Base-by-base conservation (phyloP, 1,139 yeast species). In the Geotrichum aggregatum region DNA sequence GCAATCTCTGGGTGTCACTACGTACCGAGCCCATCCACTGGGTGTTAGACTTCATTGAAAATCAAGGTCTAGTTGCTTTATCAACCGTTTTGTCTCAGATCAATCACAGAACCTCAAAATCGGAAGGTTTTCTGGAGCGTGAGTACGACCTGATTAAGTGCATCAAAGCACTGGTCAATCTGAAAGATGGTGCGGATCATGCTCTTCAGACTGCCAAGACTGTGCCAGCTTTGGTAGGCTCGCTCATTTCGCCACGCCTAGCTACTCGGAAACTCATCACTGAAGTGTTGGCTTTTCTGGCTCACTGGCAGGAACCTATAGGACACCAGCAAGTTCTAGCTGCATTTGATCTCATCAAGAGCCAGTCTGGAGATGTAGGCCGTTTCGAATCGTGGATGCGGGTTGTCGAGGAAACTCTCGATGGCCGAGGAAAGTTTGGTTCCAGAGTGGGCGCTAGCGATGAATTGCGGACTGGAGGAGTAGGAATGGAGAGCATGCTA, bases 401-500 rank as follows among this genome's bases (percentile, higher is more conserved):
- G 60, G 73, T 84, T 10, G 84, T 88, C 3, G 86, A 80, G 54
- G 78, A 81, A 54, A 83, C 95, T 0, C 66, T 92, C 50, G 91
- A 85, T 57, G 97, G 97, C 1, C 77, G 92, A 60, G 98, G 98
- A 11, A 84, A 82, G 61, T 76, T 85, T 76, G 95, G 96, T 14
- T 87, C 96, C 0, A 71, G 84, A 61, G 98, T 92, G 7, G 97
- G 97, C 1, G 96, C 97, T 0, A 83, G 91, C 56, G 95, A 85
- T n/a, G 98, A 92, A 59, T 76, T 83, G 52, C 82, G 82, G 57
- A 73, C 79, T 13, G 76, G 80, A 8, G 87, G 88, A 0, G 66
- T 76, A 1, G 70, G 75, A 2, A 78, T 83, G 41, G 96, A 89
- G 63, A 81, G 80, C 58, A 82, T 85, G 51, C 75, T 92, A 28